These are phyloP conservation scores for Hyphopichia khmerensis DNA, from an alignment of 1,139 yeast genomes.

Conservation along the genomic window DNA sequence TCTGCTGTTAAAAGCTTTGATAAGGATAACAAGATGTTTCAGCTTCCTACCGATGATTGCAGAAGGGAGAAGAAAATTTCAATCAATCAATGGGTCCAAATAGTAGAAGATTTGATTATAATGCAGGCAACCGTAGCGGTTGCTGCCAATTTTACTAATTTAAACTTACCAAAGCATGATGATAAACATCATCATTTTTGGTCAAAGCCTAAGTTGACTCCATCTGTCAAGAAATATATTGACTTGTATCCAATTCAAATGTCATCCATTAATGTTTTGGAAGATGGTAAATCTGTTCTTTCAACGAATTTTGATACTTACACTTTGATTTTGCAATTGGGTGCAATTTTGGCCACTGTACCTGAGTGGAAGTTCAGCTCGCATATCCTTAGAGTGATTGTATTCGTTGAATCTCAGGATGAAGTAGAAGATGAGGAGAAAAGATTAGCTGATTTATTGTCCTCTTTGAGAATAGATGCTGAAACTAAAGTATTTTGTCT, in stretches of 20 bases:
- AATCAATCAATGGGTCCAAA: constrained; percentile 85
- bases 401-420: constrained; percentile 73
- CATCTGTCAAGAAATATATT: constrained; percentile 51
- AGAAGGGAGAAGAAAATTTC: constrained; percentile 68
- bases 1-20: constrained; percentile 21
- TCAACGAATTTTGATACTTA: constrained; percentile 94
- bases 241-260: constrained; percentile 95
- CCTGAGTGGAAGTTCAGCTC: constrained; percentile 81
- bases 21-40: constrained; percentile 13
- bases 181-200: constrained; percentile 16
- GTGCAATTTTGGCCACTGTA: constrained; percentile 88
- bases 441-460: constrained; percentile 61
- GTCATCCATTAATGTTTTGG: constrained; percentile 74
- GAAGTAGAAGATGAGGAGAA: constrained; percentile 71
- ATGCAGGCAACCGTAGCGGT: constrained; percentile 92
- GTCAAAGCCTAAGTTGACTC: constrained; percentile 12
- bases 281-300: constrained; percentile 65
- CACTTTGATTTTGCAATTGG: constrained; percentile 86
- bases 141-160: constrained; percentile 75
- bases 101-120: constrained; percentile 87
- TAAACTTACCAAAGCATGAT: constrained; percentile 53
- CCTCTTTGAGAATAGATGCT: constrained; percentile 81
- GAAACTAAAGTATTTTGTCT: constrained; percentile 70
- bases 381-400: constrained; percentile 74
- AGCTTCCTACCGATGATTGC: constrained; percentile 80